These are phyloP conservation scores for Colletotrichum siamense DNA, from an alignment of 2,329 filamentous ascomycete genomes.

Conservation along the genomic window DNA sequence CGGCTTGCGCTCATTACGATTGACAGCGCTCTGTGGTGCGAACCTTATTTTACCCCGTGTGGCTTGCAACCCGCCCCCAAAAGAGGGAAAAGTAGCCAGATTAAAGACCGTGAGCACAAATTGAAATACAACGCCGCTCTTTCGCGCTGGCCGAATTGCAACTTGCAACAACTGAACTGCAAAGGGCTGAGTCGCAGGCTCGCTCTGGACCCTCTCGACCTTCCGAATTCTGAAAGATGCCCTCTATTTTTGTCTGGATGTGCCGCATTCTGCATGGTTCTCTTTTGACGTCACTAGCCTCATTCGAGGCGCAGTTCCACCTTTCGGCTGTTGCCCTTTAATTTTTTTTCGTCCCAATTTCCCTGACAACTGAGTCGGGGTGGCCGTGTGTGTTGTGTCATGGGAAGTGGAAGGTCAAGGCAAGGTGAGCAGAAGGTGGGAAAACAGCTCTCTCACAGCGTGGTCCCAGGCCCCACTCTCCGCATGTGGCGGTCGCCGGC, in stretches of 20 bases:
- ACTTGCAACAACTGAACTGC: neutral
- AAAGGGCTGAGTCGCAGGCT: neutral
- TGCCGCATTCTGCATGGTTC: neutral
- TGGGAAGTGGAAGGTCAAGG: neutral
- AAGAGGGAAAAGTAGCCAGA: neutral
- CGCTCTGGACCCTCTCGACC: neutral
- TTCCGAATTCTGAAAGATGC: neutral
- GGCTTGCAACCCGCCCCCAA: neutral
- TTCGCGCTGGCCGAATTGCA: neutral
- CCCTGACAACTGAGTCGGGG: conserved; percentile 1
- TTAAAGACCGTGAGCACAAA: neutral
- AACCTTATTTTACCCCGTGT: neutral
- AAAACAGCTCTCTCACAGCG: neutral
- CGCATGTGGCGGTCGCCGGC: conserved; percentile 13
- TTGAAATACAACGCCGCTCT: neutral
- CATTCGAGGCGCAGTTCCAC: neutral
- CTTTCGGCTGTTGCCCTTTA: neutral
- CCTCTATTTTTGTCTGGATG: conserved; percentile 6
- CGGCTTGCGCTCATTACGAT: neutral
- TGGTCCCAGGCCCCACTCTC: neutral
- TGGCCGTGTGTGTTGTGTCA: neutral
- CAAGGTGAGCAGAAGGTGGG: neutral
- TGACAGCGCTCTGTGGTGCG: neutral
- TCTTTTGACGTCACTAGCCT: conserved; percentile 11
- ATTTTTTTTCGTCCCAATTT: neutral